Percentiles rank a stretch among this genome's conserved stretches.
These are phyloP conservation scores for Microsporum canis DNA, from an alignment of 2,329 filamentous ascomycete genomes.

Conservation along the genomic window DNA sequence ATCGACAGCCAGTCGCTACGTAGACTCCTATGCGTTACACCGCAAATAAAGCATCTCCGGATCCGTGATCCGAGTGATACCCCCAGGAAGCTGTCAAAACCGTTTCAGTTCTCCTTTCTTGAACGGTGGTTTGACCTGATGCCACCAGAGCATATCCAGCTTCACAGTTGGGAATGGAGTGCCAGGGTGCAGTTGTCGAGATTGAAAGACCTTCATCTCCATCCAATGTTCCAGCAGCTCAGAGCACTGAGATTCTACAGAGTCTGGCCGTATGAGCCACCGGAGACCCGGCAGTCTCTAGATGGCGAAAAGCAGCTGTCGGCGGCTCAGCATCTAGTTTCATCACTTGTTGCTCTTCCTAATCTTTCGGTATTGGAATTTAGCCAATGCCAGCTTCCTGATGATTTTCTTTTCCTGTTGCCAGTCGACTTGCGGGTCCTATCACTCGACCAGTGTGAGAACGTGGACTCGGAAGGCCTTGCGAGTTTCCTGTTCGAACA, in stretches of 20 bases:
- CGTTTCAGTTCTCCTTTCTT: constrained; percentile 6
- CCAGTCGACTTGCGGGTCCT: constrained; percentile 56
- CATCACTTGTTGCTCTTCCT: constrained; percentile 48
- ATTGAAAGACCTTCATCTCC: constrained; percentile 46
- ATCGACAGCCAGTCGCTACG: constrained; percentile 37
- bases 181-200: constrained; percentile 34
- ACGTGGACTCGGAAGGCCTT: constrained; percentile 57
- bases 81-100: not conserved
- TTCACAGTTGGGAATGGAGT: constrained; percentile 48
- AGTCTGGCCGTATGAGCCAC: constrained; percentile 14
- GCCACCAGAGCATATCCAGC: constrained; percentile 36
- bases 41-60: constrained; percentile 57
- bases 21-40: constrained; percentile 53
- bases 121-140: constrained; percentile 51
- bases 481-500: constrained; percentile 54
- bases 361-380: constrained; percentile 58
- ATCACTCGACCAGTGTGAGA: constrained; percentile 67
- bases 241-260: constrained; percentile 29
- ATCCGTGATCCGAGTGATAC: constrained; percentile 48
- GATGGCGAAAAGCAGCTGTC: constrained; percentile 15
- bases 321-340: constrained; percentile 20
- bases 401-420: constrained; percentile 55
- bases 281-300: constrained; percentile 7
- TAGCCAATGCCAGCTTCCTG: constrained; percentile 60
- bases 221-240: constrained; percentile 42